phyloP scores from a whole-genome alignment of 129 eudicot species.

The Helianthus tuberosus region DNA sequence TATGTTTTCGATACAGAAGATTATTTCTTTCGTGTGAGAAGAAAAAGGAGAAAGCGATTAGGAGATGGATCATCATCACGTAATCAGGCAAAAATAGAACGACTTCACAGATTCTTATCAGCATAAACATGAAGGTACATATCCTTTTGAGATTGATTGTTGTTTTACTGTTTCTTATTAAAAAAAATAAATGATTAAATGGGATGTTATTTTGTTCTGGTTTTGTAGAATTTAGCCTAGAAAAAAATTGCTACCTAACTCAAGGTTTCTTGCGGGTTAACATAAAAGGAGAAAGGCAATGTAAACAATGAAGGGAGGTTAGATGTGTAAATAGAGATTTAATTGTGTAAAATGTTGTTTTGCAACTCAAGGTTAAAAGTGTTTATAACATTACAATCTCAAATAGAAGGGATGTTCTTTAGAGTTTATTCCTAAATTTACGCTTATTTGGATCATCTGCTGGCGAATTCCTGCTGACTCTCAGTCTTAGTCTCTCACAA shows the following conservation, averaged over 20 bases:
- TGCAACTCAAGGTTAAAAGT: slow-evolving; percentile 15
- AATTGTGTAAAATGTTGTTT: slow-evolving; percentile 29
- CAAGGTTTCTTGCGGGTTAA: slow-evolving; percentile 12
- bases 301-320: slow-evolving; percentile 18
- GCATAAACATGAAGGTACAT: slow-evolving; percentile 28
- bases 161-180: background rate
- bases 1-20: slow-evolving; percentile 97
- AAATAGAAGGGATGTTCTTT: slow-evolving; percentile 15
- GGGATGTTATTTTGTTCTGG: slow-evolving; percentile 4
- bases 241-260: slow-evolving; percentile 20
- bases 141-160: background rate
- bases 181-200: background rate
- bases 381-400: slow-evolving; percentile 25
- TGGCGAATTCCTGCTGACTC: no score
- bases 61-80: slow-evolving; percentile 19
- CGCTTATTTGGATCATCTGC: no score
- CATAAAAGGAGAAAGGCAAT: slow-evolving; percentile 1
- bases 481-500: no score
- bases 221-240: slow-evolving; percentile 27
- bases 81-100: slow-evolving; percentile 44
- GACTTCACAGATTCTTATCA: slow-evolving; percentile 63
- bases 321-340: slow-evolving; percentile 31
- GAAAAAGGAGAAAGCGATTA: slow-evolving; percentile 33
- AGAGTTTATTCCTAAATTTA: background rate
- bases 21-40: slow-evolving; percentile 58